Evolutionary conservation across 2,329 filamentous ascomycete genomes (phyloP).

Genomic region (Ophiostoma pallidulum): DNA sequence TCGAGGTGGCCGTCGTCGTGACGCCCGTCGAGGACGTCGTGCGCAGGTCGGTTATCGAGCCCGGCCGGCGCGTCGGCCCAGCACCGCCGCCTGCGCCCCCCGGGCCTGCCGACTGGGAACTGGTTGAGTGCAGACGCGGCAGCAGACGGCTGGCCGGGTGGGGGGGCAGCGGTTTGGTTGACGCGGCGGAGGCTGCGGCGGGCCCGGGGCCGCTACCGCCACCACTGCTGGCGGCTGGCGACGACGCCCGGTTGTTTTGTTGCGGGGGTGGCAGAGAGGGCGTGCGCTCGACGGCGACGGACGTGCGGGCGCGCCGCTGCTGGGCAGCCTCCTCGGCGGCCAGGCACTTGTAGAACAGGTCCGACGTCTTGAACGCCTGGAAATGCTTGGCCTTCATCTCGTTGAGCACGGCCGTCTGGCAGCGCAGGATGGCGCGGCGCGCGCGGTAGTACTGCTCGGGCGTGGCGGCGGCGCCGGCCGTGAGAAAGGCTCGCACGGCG

Average conservation of each 20-base stretch:
- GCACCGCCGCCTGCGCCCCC: not conserved
- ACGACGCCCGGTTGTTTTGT: not conserved
- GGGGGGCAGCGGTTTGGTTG: not conserved
- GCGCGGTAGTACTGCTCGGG: constrained; percentile 75
- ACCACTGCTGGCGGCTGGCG: not conserved
- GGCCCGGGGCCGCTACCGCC: not conserved
- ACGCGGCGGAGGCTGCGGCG: too few relatives aligned
- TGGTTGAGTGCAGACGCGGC: not conserved
- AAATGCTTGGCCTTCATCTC: constrained; percentile 76
- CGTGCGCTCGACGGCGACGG: not conserved
- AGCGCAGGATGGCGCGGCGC: constrained; percentile 67
- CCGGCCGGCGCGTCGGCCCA: constrained; percentile 28
- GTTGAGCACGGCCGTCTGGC: constrained; percentile 75
- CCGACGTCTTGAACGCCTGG: constrained; percentile 79
- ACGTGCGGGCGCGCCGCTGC: constrained; percentile 15
- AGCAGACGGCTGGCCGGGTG: constrained; percentile 1
- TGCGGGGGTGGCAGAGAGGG: not conserved
- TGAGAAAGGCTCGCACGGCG: constrained; percentile 67
- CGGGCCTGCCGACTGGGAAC: too few relatives aligned
- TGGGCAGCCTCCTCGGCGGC: constrained; percentile 68
- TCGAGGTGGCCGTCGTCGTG: not conserved
- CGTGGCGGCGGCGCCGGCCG: constrained; percentile 65
- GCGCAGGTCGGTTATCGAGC: constrained; percentile 40
- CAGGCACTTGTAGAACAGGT: constrained; percentile 92
- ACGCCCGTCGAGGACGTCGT: constrained; percentile 32